Percentiles rank a stretch among this genome's conserved stretches.
Evolutionary conservation across 192 early-diverging fungal species (phyloP).

Genomic region (Coemansia sp.): DNA sequence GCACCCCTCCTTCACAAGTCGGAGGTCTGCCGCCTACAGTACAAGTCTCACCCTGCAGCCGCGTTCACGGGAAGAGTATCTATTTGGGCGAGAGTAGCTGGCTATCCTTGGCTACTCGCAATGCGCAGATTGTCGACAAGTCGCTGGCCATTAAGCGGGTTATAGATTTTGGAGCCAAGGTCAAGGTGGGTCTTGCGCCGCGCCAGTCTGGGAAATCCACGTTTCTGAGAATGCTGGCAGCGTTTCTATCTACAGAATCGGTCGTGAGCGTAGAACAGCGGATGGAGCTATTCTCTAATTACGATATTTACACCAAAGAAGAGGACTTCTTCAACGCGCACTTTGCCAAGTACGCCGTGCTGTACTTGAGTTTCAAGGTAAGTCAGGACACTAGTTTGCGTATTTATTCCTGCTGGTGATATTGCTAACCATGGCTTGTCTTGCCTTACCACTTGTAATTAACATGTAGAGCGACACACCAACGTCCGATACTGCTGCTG

Average conservation of each 20-base stretch:
- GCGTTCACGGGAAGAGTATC: background rate
- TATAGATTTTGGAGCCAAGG: background rate
- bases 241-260: background rate
- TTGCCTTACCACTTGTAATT: background rate
- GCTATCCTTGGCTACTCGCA: background rate
- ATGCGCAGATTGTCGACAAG: background rate
- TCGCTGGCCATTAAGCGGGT: background rate
- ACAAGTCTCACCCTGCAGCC: background rate
- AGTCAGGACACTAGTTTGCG: background rate
- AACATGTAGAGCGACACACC: background rate
- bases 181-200: background rate
- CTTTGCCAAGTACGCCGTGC: slow-evolving; percentile 2
- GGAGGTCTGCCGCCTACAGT: background rate
- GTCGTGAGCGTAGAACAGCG: background rate
- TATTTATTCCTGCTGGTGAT: background rate
- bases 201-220: background rate
- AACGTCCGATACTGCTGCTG: background rate
- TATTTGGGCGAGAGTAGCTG: background rate
- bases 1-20: background rate
- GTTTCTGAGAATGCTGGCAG: background rate
- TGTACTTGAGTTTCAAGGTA: background rate
- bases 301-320: background rate
- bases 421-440: background rate
- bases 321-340: background rate
- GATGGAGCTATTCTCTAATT: background rate